Evolutionary conservation across 225 moss, liverwort and hornwort genomes (phyloP).

Genomic region (Anthoceros angustus): DNA sequence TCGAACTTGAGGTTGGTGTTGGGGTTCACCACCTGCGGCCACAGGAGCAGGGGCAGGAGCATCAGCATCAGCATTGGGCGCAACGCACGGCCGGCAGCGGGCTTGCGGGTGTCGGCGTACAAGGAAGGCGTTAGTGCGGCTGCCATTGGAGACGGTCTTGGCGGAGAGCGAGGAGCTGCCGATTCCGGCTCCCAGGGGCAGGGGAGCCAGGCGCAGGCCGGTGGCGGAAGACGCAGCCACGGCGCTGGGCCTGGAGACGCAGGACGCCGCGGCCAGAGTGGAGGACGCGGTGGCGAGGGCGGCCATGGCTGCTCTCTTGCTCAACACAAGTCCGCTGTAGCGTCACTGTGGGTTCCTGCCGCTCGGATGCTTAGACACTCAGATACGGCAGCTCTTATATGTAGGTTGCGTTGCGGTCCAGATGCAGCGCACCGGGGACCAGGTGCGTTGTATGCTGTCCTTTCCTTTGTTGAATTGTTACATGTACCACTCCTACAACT

Average conservation of each 20-base stretch:
- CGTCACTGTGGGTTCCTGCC: background rate
- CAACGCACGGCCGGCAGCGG: background rate
- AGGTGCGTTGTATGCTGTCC: no score
- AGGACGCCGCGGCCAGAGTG: background rate
- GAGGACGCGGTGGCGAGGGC: background rate
- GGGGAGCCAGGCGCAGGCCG: background rate
- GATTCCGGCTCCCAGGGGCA: background rate
- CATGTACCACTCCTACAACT: no score
- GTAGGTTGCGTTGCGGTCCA: no score
- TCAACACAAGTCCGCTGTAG: background rate
- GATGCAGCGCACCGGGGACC: no score
- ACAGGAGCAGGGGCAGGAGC: no score
- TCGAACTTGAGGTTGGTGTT: slow-evolving; percentile 20
- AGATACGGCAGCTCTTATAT: background rate
- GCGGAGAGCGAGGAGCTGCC: background rate
- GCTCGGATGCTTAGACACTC: background rate
- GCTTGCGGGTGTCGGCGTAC: background rate
- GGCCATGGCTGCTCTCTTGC: background rate
- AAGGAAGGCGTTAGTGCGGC: slow-evolving; percentile 18
- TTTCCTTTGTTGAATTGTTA: no score
- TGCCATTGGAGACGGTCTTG: slow-evolving; percentile 20
- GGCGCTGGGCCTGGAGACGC: background rate
- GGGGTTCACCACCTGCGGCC: slow-evolving; percentile 22
- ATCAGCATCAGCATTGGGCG: background rate
- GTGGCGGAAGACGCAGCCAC: background rate